A percentile compares a stretch with the other conserved stretches of the same genome.
These are phyloP conservation scores for Funneliformis geosporum DNA, from an alignment of 192 early-diverging fungal species.

Conservation along the genomic window DNA sequence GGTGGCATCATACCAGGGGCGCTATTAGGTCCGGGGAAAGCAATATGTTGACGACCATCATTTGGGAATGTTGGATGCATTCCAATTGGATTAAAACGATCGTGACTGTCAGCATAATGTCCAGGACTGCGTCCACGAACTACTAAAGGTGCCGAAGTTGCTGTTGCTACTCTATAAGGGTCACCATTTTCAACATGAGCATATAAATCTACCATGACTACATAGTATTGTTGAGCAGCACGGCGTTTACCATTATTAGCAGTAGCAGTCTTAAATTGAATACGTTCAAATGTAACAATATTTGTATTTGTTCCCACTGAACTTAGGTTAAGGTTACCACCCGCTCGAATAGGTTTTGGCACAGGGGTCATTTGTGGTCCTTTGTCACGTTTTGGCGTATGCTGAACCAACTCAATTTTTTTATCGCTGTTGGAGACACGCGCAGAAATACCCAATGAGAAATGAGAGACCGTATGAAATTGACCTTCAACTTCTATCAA, in stretches of 20 bases:
- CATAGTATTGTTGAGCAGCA: conserved; percentile 94
- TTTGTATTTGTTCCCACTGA: conserved; percentile 44
- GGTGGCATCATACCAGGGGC: conserved; percentile 32
- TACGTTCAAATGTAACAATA: conserved; percentile 82
- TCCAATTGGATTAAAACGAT: conserved; percentile 38
- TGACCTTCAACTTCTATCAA: conserved; percentile 61
- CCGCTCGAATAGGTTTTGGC: conserved; percentile 58
- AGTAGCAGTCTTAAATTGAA: conserved; percentile 97
- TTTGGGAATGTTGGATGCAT: conserved; percentile 25
- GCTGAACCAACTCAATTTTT: conserved; percentile 81
- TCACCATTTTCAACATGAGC: conserved; percentile 66
- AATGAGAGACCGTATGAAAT: conserved; percentile 60
- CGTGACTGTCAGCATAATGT: conserved; percentile 80
- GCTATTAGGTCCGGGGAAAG: conserved; percentile 22
- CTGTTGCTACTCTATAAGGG: conserved; percentile 61
- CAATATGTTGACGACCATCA: conserved; percentile 10
- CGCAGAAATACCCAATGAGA: conserved; percentile 76
- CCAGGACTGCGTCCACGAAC: conserved; percentile 93
- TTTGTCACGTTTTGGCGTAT: conserved; percentile 92
- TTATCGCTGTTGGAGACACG: conserved; percentile 71
- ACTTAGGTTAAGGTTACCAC: conserved; percentile 54
- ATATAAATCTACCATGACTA: conserved; percentile 75
- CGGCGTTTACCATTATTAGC: conserved; percentile 93
- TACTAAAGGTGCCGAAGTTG: conserved; percentile 79
- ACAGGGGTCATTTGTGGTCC: conserved; percentile 78